phyloP scores from a whole-genome alignment of 2,329 filamentous ascomycete species.

The Metarhizium brunneum region DNA sequence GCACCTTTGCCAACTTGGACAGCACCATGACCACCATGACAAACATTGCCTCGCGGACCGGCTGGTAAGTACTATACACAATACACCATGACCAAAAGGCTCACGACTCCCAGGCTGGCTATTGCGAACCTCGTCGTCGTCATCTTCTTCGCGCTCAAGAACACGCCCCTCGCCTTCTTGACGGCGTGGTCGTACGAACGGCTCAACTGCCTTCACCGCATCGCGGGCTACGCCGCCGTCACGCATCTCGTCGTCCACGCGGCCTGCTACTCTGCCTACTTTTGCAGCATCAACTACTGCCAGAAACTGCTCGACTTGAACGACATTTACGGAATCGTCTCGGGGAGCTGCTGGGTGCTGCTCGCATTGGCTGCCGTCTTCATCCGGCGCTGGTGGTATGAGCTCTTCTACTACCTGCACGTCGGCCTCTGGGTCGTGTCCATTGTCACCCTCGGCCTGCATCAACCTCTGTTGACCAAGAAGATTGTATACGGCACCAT shows the following conservation, averaged over 20 bases:
- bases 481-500: slow-evolving; percentile 33
- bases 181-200: slow-evolving; percentile 48
- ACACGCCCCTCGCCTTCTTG: slow-evolving; percentile 45
- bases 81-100: neutral
- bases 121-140: slow-evolving; percentile 40
- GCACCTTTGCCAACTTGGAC: slow-evolving; percentile 25
- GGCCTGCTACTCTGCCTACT: slow-evolving; percentile 31
- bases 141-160: slow-evolving; percentile 46
- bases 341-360: slow-evolving; percentile 35
- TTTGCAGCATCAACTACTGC: slow-evolving; percentile 20
- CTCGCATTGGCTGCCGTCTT: slow-evolving; percentile 32
- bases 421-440: slow-evolving; percentile 38
- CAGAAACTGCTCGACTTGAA: slow-evolving; percentile 23
- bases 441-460: slow-evolving; percentile 38
- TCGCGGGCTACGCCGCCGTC: slow-evolving; percentile 41
- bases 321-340: slow-evolving; percentile 39
- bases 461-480: slow-evolving; percentile 37
- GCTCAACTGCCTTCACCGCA: slow-evolving; percentile 47
- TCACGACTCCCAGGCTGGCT: slow-evolving; percentile 22
- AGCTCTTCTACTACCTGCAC: slow-evolving; percentile 46
- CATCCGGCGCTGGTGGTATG: slow-evolving; percentile 40
- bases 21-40: slow-evolving; percentile 17
- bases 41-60: slow-evolving; percentile 28
- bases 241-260: slow-evolving; percentile 36
- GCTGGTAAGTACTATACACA: slow-evolving; percentile 21